Percentiles rank a stretch among this genome's conserved stretches.
phyloP scores from a whole-genome alignment of 305 asterid species.

The Ruellia speciosa region DNA sequence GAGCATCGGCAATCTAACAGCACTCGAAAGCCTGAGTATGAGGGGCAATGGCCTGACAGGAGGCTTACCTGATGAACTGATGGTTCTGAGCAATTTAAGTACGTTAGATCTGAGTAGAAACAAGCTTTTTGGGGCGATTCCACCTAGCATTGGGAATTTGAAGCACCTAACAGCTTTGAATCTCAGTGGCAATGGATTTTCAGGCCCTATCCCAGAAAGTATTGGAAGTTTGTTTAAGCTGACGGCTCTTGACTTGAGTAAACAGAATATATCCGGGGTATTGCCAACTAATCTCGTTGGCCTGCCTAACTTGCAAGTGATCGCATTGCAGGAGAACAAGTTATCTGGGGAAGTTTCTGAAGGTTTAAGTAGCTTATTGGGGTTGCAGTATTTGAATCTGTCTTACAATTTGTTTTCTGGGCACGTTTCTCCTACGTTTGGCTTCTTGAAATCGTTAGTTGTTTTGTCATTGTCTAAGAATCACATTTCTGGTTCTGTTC shows the following conservation, averaged over 20 bases:
- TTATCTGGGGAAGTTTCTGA: conserved; percentile 55
- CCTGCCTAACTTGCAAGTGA: conserved; percentile 59
- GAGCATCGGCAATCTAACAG: conserved; percentile 32
- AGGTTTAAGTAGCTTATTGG: conserved; percentile 56
- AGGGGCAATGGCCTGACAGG: conserved; percentile 44
- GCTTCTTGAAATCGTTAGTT: conserved; percentile 48
- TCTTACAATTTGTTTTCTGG: conserved; percentile 60
- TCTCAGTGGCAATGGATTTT: conserved; percentile 50
- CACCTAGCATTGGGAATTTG: conserved; percentile 35
- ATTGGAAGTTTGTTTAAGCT: conserved; percentile 53
- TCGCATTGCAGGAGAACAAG: conserved; percentile 57
- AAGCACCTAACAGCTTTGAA: conserved; percentile 44
- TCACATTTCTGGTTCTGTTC: conserved; percentile 48
- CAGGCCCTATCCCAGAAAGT: conserved; percentile 44
- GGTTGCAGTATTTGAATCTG: conserved; percentile 48
- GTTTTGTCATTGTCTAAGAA: conserved; percentile 59
- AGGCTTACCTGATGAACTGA: conserved; percentile 36
- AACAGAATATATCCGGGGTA: conserved; percentile 51
- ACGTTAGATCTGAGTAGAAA: conserved; percentile 48
- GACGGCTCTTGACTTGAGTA: conserved; percentile 50
- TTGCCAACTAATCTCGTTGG: conserved; percentile 55
- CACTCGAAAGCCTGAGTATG: conserved; percentile 42
- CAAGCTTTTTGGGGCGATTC: conserved; percentile 41
- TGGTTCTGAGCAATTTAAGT: conserved; percentile 44
- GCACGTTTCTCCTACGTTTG: conserved; percentile 51